A percentile compares a stretch with the other conserved stretches of the same genome.
phyloP scores from a whole-genome alignment of 2,329 filamentous ascomycete species.

The Catunica adiposa region DNA sequence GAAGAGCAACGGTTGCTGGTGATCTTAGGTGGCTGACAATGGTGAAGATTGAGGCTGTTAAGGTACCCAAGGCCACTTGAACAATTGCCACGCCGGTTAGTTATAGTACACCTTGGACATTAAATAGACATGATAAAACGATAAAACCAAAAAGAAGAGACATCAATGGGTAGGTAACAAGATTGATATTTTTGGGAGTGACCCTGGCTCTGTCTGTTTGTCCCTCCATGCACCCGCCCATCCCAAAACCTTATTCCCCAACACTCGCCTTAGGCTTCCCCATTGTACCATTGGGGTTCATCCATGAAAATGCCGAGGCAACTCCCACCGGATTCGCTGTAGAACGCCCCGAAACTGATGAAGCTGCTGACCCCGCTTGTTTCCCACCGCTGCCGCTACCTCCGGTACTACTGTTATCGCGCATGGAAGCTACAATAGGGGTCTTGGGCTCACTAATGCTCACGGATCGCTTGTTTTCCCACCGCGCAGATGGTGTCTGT shows the following conservation, averaged over 20 bases:
- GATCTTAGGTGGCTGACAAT: conserved; percentile 35
- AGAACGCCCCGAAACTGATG: conserved; percentile 24
- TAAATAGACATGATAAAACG: too few species aligned
- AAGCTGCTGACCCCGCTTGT: conserved; percentile 26
- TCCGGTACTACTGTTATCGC: conserved; percentile 15
- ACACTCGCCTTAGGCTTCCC: conserved; percentile 23
- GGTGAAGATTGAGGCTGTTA: conserved; percentile 19
- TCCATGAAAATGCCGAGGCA: conserved; percentile 89
- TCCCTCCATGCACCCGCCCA: not conserved
- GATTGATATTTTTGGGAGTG: too few species aligned
- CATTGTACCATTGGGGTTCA: conserved; percentile 37
- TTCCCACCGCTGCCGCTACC: conserved; percentile 23
- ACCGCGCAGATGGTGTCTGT: conserved; percentile 2
- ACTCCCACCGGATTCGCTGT: conserved; percentile 72
- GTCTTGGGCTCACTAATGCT: conserved; percentile 10
- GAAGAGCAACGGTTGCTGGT: conserved; percentile 31
- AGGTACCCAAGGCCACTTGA: not conserved
- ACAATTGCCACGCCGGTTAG: too few species aligned
- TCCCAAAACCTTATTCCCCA: conserved; percentile 2
- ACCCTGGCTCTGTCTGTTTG: too few species aligned
- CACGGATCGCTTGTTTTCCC: conserved; percentile 16
- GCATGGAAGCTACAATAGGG: conserved; percentile 40
- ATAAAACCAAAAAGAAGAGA: too few species aligned
- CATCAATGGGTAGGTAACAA: too few species aligned
- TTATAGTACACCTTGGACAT: too few species aligned